Evolutionary conservation across 192 early-diverging fungal species (phyloP), one percentile per base, ranked within the genome.

Genomic region (Entomortierella parvispora): DNA sequence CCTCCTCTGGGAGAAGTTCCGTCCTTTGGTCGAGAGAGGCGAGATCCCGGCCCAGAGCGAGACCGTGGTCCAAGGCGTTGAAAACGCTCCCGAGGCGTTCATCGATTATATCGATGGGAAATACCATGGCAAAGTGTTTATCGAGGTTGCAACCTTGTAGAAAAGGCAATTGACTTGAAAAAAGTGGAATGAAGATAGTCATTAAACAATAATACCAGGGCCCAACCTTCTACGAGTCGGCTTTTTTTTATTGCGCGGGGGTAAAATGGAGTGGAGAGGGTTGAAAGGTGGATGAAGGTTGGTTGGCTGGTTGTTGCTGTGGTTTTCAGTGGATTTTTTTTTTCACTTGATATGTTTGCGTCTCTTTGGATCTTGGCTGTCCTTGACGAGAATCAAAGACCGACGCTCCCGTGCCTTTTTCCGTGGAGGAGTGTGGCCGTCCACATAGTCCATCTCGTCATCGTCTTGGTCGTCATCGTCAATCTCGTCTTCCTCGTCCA

Each of bases 1-100:
- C 11, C 7, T 34, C 0, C 48, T 74, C 34, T 74, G 71, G 71
- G 37, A 65, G 57, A 63, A 74, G 62, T 14, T 59, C 7, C 43
- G n/a, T 1, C 71, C 71, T 9, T 34, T 74, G 56, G 54, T 74
- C 50, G 49, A 56, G 48, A 74, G 43, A 14, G 57, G 57, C 0
- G 63, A 48, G 50, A 57, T 74, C 63, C 58, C 58, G 63, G 34
- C 7, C 11, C 46, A 42, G 17, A 48, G 60, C 49, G 15, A 32
- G 8, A 45, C 34, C 1, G 57, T 58, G 8, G 22, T 49, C 20
- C 33, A 47, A 9, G 44, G 45, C 11, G 9, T 71, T 42, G 23
- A 14, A 45, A n/a, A 9, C 28, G 26, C 37, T 2, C 14, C 45
- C 0, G 49, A 74, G 57, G 31, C 48, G 6, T 74, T 51, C 48